Base-by-base conservation (phyloP, 2,329 filamentous ascomycete genomes). In the Xylaria multiplex region DNA sequence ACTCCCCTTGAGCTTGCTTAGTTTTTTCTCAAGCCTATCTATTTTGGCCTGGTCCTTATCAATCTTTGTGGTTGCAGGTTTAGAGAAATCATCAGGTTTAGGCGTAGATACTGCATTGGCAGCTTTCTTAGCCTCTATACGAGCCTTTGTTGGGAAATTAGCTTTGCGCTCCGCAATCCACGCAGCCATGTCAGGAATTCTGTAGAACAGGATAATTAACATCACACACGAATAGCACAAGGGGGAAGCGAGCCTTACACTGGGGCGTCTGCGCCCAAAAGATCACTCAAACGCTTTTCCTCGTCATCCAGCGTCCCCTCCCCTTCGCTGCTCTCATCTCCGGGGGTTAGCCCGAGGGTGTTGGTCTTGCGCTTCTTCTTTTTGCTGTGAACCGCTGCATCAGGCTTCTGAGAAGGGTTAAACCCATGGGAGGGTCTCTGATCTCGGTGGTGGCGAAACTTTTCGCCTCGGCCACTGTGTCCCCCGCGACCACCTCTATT, bases 81-180 rank as follows among this genome's bases (percentile, higher is more conserved):
- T 83, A 68, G 84, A 83, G 35, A 59, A 32, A 5, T 67, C 59
- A 19, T 69, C 59, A 52, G 88, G 86, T 76, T 91, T 89, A 75
- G 90, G 88, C 62, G 85, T 82, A 62, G 86, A 84, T 64, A 80
- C 77, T 72, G 79, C 74, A 72, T 80, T 79, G 64, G 80, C 81
- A 71, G 84, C 83, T 69, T 87, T 86, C 78, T 86, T 92, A 69
- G 87, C 87, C 67, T 88, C 85, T 68, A 89, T 82, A 62, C 92
- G 89, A 65, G 88, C 87, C 76, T 88, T 87, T 2, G 94, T 97
- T 1, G 95, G 95, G 76, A 88, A 98, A 58, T 90, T 90, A 70
- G 88, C 90, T 75, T 86, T 91, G 65, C 95, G 88, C 77, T 97
- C 93, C 56, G 88, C 88, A 69, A 96, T 88, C 88, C 93, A 98